Base-by-base conservation (phyloP, 495 filamentous ascomycete species). In the Lentithecium fluviatile region DNA sequence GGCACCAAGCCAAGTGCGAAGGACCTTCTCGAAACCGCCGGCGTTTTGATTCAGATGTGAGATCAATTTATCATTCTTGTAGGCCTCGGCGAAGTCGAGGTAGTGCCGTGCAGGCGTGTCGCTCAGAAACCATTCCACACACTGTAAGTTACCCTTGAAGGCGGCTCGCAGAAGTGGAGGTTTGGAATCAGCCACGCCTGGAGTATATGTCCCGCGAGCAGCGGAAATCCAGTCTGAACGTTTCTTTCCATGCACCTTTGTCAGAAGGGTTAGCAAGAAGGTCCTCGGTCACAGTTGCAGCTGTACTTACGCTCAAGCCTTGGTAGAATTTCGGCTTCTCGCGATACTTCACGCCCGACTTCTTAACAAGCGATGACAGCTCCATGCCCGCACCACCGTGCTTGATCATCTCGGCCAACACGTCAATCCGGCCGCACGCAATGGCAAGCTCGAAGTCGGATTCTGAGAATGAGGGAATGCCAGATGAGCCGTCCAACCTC, bases 321-420 rank as follows among this genome's bases (percentile, higher is more conserved):
- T 85, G 86, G 63, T 91, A 90, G 68, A 83, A 88, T 13, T 75
- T 76, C 2, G 85, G 82, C 67, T 86, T 85, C 55, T 82, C 78
- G 48, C 78, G 71, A 45, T 83, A 62, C 64, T 82, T 77, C 2
- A 83, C 68, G 0, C 86, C 86, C 25, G 76, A 83, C 8, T 80
- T 75, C 54, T 82, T 76, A 10, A 85, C 80, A 15, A 91, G 68
- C 17, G 82, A 71, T n/a, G 84, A 77, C 15, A 90, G 70, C 0
- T 87, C 84, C 60, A 90, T 76, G 2, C 86, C 85, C 6, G 80
- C 82, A 2, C 84, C 88, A 11, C 79, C 80, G 19, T 65, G 60
- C 55, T 74, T 78, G 58, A 86, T 82, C 26, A 84, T 65, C 34
- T 77, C 74, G 20, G 74, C 74, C 10, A 85, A 70, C 37, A 79